Percentiles rank a stretch among this genome's conserved stretches.
Evolutionary conservation across 345 rosid species (phyloP).

Genomic region (Eucalyptus regnans): DNA sequence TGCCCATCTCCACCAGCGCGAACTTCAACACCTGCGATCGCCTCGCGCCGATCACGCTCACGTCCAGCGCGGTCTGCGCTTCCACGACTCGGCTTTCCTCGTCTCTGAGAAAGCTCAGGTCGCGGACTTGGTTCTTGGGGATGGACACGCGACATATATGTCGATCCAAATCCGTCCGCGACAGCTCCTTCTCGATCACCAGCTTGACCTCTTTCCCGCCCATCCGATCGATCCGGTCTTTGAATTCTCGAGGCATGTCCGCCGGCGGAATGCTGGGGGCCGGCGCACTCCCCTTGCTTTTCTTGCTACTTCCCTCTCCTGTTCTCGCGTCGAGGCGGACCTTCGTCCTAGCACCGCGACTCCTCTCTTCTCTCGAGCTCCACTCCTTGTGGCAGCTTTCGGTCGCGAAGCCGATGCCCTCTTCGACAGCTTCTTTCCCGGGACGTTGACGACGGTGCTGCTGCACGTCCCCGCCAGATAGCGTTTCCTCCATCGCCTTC

Average conservation of each 20-base stretch:
- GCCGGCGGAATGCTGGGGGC: neutral
- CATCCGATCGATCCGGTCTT: neutral
- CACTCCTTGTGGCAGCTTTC: neutral
- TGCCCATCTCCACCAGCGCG: neutral
- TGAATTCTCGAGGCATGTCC: neutral
- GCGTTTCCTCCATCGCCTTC: neutral
- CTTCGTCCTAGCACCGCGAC: neutral
- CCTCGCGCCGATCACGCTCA: neutral
- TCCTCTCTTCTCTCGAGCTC: neutral
- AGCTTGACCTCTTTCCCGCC: neutral
- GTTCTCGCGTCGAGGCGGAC: neutral
- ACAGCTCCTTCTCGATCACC: neutral
- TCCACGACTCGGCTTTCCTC: neutral
- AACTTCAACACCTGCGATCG: neutral
- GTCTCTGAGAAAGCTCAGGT: neutral
- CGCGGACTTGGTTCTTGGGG: neutral
- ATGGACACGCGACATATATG: neutral
- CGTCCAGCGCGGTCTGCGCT: neutral
- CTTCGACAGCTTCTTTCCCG: neutral
- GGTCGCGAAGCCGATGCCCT: neutral
- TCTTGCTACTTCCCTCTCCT: neutral
- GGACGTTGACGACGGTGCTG: neutral
- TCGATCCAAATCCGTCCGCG: neutral
- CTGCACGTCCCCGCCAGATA: neutral
- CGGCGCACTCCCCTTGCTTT: neutral